phyloP scores from a whole-genome alignment of 1,139 yeast genomes.

The Candida smagusa region DNA sequence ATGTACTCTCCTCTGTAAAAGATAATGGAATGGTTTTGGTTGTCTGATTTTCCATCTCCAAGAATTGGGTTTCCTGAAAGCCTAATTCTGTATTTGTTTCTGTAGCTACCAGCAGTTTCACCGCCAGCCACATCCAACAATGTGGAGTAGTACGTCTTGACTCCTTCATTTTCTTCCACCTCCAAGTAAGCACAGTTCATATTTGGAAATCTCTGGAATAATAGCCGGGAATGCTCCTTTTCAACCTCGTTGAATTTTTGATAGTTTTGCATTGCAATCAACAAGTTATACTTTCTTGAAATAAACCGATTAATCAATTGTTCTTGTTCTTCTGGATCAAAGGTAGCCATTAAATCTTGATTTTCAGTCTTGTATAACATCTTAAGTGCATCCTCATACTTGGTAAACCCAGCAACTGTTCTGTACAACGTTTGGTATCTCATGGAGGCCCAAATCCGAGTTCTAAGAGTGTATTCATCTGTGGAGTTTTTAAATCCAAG shows the following conservation, averaged over 20 bases:
- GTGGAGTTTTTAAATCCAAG: conserved; percentile 67
- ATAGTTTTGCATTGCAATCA: conserved; percentile 71
- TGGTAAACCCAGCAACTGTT: conserved; percentile 74
- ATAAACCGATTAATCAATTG: conserved; percentile 40
- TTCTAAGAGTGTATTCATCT: conserved; percentile 60
- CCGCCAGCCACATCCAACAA: conserved; percentile 46
- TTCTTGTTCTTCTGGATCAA: neutral
- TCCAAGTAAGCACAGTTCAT: conserved; percentile 60
- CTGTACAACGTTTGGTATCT: conserved; percentile 77
- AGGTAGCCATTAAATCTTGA: conserved; percentile 27
- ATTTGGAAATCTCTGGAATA: conserved; percentile 62
- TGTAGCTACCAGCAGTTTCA: conserved; percentile 34
- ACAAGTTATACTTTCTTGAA: conserved; percentile 58
- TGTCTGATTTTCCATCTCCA: conserved; percentile 90
- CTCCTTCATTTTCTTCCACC: conserved; percentile 26
- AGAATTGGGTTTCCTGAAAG: conserved; percentile 83
- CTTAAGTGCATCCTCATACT: conserved; percentile 65
- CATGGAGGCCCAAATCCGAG: conserved; percentile 80
- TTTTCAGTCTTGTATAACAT: conserved; percentile 64
- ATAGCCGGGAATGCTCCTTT: conserved; percentile 49
- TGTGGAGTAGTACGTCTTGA: conserved; percentile 52
- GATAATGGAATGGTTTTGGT: conserved; percentile 75
- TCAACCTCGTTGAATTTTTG: conserved; percentile 51
- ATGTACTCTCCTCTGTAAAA: conserved; percentile 84
- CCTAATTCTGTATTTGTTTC: conserved; percentile 51